A percentile compares a stretch with the other conserved stretches of the same genome.
These are phyloP conservation scores for Gremmenia infestans DNA, from an alignment of 2,329 filamentous ascomycete genomes.

Conservation along the genomic window DNA sequence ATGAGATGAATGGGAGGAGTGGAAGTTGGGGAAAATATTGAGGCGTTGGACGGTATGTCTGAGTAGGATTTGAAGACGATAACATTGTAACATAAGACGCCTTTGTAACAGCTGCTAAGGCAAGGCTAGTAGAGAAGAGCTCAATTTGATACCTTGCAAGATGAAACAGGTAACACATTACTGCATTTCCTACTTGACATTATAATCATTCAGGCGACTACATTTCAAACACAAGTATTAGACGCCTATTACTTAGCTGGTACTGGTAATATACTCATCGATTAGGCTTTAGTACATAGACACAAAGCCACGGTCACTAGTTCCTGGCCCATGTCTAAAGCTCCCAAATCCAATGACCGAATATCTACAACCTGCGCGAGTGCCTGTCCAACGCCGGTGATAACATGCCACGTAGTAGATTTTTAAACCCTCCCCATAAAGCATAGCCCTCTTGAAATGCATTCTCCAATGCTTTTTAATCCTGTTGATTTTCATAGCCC, in stretches of 20 bases:
- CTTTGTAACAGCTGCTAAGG: too few relatives aligned
- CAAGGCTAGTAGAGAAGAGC: neutral
- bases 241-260: neutral
- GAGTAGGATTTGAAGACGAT: neutral
- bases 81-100: too few relatives aligned
- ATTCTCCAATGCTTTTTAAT: slow-evolving; percentile 33
- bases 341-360: slow-evolving; percentile 4
- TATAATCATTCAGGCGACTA: neutral
- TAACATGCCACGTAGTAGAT: slow-evolving; percentile 18
- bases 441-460: slow-evolving; percentile 7
- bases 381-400: slow-evolving; percentile 2
- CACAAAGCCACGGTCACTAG: neutral
- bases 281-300: neutral
- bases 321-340: neutral
- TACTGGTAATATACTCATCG: neutral
- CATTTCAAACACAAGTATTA: neutral
- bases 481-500: slow-evolving; percentile 71
- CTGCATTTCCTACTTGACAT: too few relatives aligned
- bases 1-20: neutral
- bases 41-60: slow-evolving; percentile 4
- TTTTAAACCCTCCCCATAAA: slow-evolving; percentile 9
- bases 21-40: neutral
- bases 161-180: too few relatives aligned
- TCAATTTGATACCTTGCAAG: too few relatives aligned
- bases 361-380: slow-evolving; percentile 6